These are phyloP conservation scores for Kurtzmaniella quercitrusa DNA, from an alignment of 1,139 yeast genomes.

Conservation along the genomic window DNA sequence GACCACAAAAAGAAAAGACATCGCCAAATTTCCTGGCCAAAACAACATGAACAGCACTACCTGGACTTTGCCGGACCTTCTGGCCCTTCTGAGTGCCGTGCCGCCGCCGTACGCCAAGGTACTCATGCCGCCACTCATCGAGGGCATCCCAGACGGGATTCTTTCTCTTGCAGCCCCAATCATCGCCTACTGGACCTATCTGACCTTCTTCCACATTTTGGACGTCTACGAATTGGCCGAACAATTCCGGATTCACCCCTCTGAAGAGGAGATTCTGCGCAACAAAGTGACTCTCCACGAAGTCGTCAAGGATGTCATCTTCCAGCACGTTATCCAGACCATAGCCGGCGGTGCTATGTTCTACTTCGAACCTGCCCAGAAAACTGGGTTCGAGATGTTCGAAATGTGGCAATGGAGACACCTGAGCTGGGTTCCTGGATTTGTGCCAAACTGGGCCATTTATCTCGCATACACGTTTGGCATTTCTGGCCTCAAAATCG, in stretches of 20 bases:
- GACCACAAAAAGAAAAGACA: neutral
- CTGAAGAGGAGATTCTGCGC: constrained; percentile 71
- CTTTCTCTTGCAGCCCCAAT: constrained; percentile 74
- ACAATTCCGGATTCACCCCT: constrained; percentile 83
- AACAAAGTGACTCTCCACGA: constrained; percentile 69
- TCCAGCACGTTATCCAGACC: constrained; percentile 83
- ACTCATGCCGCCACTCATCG: constrained; percentile 38
- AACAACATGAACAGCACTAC: neutral
- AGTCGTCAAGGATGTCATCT: constrained; percentile 74
- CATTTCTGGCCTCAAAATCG: constrained; percentile 51
- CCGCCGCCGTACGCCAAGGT: constrained; percentile 13
- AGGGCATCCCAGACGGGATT: constrained; percentile 68
- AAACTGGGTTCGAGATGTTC: constrained; percentile 69
- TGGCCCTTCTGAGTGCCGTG: neutral
- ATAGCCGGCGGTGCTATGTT: constrained; percentile 56
- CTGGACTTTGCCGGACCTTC: neutral
- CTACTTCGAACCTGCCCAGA: constrained; percentile 56
- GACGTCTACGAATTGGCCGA: constrained; percentile 76
- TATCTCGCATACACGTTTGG: constrained; percentile 56
- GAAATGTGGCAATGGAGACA: constrained; percentile 65
- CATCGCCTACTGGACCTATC: constrained; percentile 77
- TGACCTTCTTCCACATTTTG: constrained; percentile 67
- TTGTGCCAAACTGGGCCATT: constrained; percentile 41
- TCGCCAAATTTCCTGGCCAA: neutral
- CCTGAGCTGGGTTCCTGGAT: constrained; percentile 22